Conservation (phyloP, 345 rosid species). For the Eucalyptus polybractea region DNA sequence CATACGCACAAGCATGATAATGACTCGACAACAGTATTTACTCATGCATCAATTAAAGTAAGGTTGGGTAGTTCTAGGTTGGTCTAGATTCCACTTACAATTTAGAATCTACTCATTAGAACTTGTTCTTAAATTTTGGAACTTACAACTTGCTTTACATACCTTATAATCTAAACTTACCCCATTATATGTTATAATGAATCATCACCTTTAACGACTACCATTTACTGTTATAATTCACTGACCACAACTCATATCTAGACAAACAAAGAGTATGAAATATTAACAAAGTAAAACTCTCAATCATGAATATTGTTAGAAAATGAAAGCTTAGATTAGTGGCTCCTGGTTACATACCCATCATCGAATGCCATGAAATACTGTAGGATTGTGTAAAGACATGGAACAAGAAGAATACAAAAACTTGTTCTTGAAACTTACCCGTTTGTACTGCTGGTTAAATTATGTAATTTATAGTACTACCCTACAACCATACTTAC, state of each 20-base stretch:
- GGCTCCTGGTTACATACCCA: neutral
- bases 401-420: no score
- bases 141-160: neutral
- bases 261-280: neutral
- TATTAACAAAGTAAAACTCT: neutral
- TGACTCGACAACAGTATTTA: neutral
- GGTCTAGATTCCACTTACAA: neutral
- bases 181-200: accelerated
- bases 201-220: neutral
- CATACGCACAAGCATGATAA: neutral
- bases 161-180: no score
- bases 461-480: no score
- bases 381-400: accelerated
- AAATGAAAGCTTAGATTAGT: neutral
- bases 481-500: accelerated
- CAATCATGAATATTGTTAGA: neutral
- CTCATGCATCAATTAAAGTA: neutral
- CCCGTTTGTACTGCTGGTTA: accelerated
- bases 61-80: neutral
- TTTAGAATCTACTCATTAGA: neutral
- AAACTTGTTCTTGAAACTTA: no score
- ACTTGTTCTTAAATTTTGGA: no score
- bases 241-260: neutral
- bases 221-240: no score
- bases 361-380: accelerated